Base-by-base conservation (phyloP, 2,329 filamentous ascomycete genomes). In the Colletotrichum paranaense region DNA sequence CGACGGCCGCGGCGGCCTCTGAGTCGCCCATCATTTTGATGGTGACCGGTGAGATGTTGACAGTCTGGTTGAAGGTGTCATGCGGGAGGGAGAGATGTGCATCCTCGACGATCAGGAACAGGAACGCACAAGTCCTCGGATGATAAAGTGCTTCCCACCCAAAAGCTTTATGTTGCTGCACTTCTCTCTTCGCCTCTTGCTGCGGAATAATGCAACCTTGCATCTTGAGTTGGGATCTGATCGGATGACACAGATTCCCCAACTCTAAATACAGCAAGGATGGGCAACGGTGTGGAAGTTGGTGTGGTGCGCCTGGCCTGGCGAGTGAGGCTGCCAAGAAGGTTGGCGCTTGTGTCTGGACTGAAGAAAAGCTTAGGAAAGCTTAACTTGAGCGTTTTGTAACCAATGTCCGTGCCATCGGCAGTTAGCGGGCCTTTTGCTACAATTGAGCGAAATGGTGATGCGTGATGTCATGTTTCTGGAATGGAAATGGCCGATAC, bases 1-100 rank as follows among this genome's bases (percentile, higher is more conserved):
- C 80, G 59, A 84, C 79, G 53, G 83, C 83, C 66, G 79, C 73
- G 42, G 71, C 66, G 30, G 78, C 74, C n/a, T 69, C 62, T 57
- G 67, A 68, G 35, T 75, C 74, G 64, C 67, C 60, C 26, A 74
- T 56, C 57, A 42, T 74, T 12, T 35, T 32, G 55, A 62, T 68
- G 67, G 6, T 73, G 60, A 32, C 30, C 24, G 67, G 22, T 32
- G 67, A 55, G 59, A 49, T 46, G 46, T 62, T 65, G 26, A 19
- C 60, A 35, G 32, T 30, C 49, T 22, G 35, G 53, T 11, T 28
- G 16, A 35, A 38, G 28, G 35, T 19, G 9, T 62, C 67, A 57
- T 68, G 42, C 26, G 49, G 52, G 16, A 49, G 49, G 19, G 22
- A 22, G 60, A 62, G 42, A 60, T 49, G 42, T 49, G 42, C 42